Conservation (phyloP, 768 basidiomycete genomes). For the Podaxis mareebaensis region DNA sequence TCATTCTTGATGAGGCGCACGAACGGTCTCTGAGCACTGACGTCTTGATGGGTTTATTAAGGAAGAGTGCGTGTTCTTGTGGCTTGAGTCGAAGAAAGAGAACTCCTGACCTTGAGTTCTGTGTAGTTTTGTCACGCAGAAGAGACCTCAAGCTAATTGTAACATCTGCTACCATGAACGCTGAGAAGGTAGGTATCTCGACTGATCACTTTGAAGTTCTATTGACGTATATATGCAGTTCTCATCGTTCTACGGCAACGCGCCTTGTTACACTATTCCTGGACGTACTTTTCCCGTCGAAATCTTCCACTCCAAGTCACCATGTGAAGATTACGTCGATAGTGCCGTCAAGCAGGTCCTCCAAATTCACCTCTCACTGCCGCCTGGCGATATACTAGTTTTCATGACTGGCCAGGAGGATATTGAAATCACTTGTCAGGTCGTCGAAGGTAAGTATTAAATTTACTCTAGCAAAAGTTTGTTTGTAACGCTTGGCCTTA, state of each 20-base stretch:
- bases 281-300: constrained; percentile 97
- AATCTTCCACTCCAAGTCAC: constrained; percentile 93
- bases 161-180: constrained; percentile 99
- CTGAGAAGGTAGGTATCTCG: constrained; percentile 74
- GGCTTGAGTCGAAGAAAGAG: neutral
- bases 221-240: constrained; percentile 53
- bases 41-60: constrained; percentile 93
- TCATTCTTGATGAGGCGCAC: constrained; percentile 99
- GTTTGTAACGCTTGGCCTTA: constrained; percentile 29
- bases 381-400: constrained; percentile 92
- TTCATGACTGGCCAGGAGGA: constrained; percentile 99
- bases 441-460: constrained; percentile 68
- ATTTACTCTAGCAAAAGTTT: neutral
- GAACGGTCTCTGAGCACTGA: constrained; percentile 97
- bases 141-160: constrained; percentile 95
- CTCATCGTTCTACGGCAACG: constrained; percentile 92
- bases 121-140: constrained; percentile 77
- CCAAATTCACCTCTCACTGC: constrained; percentile 92
- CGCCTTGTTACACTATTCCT: constrained; percentile 90
- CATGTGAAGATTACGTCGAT: constrained; percentile 99
- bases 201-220: neutral
- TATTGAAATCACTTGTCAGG: constrained; percentile 96
- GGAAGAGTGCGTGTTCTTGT: constrained; percentile 70
- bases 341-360: constrained; percentile 97
- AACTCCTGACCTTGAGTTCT: constrained; percentile 8